These are phyloP conservation scores for Ampelomyces quisqualis DNA, from an alignment of 2,329 filamentous ascomycete species.

Conservation along the genomic window DNA sequence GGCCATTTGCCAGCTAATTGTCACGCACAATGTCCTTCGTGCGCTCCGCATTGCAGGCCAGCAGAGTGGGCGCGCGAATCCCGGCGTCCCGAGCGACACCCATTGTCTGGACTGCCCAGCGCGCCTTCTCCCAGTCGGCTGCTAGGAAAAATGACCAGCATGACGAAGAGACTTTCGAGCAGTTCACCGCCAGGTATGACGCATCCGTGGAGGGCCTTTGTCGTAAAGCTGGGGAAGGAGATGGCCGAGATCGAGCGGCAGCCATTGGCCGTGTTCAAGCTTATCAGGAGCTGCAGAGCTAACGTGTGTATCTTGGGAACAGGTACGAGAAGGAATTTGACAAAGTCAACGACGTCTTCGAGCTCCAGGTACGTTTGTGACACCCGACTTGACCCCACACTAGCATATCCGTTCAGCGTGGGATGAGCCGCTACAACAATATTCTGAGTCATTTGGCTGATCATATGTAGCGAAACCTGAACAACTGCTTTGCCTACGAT, in stretches of 20 bases:
- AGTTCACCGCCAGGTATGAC: conserved; percentile 92
- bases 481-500: conserved; percentile 99
- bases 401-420: conserved; percentile 16
- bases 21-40: conserved; percentile 41
- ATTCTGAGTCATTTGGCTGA: conserved; percentile 16
- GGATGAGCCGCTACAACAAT: conserved; percentile 4
- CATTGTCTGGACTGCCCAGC: conserved; percentile 37
- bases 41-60: conserved; percentile 41
- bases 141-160: conserved; percentile 56
- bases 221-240: conserved; percentile 12
- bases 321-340: conserved; percentile 99
- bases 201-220: conserved; percentile 21
- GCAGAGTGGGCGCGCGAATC: conserved; percentile 36
- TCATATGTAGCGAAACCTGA: conserved; percentile 74
- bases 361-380: conserved; percentile 80
- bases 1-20: conserved; percentile 31
- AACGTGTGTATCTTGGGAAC: conserved; percentile 30
- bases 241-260: conserved; percentile 15
- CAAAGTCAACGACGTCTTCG: conserved; percentile 94
- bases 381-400: conserved; percentile 8
- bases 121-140: conserved; percentile 55
- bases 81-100: conserved; percentile 39
- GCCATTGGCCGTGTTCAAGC: conserved; percentile 35
- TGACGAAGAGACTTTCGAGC: conserved; percentile 96
- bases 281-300: conserved; percentile 24